These are phyloP conservation scores for Bretschneidera sinensis DNA, from an alignment of 345 rosid species.

Conservation along the genomic window DNA sequence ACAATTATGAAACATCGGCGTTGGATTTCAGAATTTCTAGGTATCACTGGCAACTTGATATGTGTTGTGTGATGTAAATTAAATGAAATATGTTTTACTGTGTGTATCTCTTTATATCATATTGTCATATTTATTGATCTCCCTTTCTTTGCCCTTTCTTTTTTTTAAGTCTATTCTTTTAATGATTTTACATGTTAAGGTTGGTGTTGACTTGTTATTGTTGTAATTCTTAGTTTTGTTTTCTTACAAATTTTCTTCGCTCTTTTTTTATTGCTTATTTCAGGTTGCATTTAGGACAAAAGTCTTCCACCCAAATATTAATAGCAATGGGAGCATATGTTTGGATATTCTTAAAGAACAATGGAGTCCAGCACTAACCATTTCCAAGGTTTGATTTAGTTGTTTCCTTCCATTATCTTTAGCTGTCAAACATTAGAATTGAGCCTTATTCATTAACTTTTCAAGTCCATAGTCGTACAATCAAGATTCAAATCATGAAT, in stretches of 20 bases:
- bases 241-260: neutral
- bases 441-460: neutral
- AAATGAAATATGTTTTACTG: neutral
- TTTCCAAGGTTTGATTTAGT: conserved; percentile 33
- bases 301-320: conserved; percentile 49
- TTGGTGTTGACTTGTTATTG: neutral
- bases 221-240: neutral
- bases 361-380: conserved; percentile 52
- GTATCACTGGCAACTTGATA: too few species aligned
- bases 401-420: too few species aligned
- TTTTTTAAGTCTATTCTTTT: too few species aligned
- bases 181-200: too few species aligned
- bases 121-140: too few species aligned
- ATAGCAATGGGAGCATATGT: conserved; percentile 56
- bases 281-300: conserved; percentile 53
- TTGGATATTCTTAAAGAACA: conserved; percentile 48
- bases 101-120: neutral
- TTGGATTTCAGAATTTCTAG: too few species aligned
- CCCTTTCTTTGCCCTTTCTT: too few species aligned
- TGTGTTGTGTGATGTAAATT: too few species aligned
- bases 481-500: too few species aligned
- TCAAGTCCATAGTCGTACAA: too few species aligned
- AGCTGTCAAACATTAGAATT: neutral
- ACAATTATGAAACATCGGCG: too few species aligned
- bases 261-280: conserved; percentile 3